Percentiles rank a stretch among this genome's conserved stretches.
Evolutionary conservation across 257 asterid genomes (phyloP).

Genomic region (Solanum tarapatanum): DNA sequence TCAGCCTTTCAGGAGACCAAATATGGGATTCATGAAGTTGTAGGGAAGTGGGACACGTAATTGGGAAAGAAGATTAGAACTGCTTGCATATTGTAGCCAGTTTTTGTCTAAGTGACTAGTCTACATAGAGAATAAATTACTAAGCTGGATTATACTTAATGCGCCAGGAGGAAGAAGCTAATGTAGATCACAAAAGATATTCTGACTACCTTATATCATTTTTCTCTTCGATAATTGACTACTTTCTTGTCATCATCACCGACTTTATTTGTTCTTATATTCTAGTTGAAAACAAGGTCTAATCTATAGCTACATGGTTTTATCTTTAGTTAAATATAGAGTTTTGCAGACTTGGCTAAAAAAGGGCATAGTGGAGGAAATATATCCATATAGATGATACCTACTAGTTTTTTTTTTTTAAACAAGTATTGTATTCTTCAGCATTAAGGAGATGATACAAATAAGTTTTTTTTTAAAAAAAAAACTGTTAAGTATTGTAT

Average conservation of each 20-base stretch:
- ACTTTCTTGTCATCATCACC: not conserved
- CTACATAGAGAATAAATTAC: not conserved
- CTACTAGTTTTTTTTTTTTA: not conserved
- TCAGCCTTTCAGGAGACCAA: not conserved
- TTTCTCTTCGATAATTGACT: not conserved
- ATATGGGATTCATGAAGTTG: not conserved
- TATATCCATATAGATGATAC: not conserved
- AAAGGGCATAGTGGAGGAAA: not conserved
- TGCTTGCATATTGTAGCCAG: not conserved
- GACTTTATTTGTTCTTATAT: not conserved
- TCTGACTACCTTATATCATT: not conserved
- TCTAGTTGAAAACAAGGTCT: not conserved
- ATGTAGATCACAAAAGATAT: not conserved
- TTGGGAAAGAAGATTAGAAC: not conserved
- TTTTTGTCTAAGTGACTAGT: not conserved
- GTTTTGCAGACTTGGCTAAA: not conserved
- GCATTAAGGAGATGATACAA: not conserved
- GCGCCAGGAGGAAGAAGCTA: not conserved
- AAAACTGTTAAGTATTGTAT: not conserved
- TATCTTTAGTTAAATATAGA: not conserved
- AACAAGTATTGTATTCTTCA: not conserved
- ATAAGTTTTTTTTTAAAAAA: no score
- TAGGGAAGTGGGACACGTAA: not conserved
- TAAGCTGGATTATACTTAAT: not conserved
- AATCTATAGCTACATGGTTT: not conserved